Evolutionary conservation across 305 asterid genomes (phyloP).

Genomic region (Fraxinus albicans): DNA sequence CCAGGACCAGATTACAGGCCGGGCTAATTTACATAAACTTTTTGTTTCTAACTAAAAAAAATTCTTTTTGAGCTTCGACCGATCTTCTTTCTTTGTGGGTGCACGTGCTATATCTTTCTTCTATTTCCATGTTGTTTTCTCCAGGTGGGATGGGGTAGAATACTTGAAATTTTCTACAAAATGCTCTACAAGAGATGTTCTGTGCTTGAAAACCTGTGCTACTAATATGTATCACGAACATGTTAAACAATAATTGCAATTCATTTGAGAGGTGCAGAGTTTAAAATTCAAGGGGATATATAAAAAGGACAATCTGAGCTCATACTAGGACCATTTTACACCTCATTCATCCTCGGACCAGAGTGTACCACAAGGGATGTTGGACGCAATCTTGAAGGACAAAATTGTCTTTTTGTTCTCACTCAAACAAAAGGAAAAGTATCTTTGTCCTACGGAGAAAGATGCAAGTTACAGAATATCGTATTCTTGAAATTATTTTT

Average conservation of each 20-base stretch:
- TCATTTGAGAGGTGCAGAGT: neutral
- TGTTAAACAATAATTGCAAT: neutral
- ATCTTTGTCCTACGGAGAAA: neutral
- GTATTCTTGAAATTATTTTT: neutral
- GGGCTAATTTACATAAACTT: too few relatives aligned
- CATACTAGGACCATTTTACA: constrained; percentile 22
- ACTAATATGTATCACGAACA: neutral
- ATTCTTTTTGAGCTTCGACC: neutral
- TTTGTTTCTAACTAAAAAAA: too few relatives aligned
- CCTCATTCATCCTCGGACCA: constrained; percentile 19
- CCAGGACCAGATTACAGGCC: too few relatives aligned
- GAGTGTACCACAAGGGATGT: constrained; percentile 21
- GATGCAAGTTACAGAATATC: neutral
- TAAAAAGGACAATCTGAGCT: constrained; percentile 29
- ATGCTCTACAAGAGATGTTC: neutral
- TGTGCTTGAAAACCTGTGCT: neutral
- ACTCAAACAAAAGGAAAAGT: neutral
- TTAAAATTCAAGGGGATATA: neutral
- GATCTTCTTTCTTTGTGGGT: neutral
- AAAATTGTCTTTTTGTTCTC: neutral
- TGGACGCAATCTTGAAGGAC: neutral
- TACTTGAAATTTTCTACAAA: neutral
- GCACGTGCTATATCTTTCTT: neutral
- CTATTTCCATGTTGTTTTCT: neutral
- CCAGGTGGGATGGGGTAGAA: neutral